A percentile compares a stretch with the other conserved stretches of the same genome.
Evolutionary conservation across 441 rosid species (phyloP).

Genomic region (Eruca vesicaria): DNA sequence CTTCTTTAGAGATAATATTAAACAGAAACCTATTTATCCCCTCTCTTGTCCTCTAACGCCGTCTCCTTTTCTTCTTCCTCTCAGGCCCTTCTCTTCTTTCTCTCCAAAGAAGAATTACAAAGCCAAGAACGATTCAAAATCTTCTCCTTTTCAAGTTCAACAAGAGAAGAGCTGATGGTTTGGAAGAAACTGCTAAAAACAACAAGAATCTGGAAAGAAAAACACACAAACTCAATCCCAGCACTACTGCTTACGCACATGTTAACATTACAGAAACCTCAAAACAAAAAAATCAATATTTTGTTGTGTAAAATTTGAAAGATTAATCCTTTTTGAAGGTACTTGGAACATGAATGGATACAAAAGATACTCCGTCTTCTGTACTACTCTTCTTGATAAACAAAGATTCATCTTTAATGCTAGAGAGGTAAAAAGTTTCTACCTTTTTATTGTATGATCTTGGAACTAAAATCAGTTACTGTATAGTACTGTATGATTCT

Average conservation of each 20-base stretch:
- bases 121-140: background rate
- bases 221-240: constrained; percentile 67
- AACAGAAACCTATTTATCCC: constrained; percentile 6
- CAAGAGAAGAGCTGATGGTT: constrained; percentile 73
- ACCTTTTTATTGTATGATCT: too few species aligned
- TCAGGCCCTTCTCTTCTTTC: constrained; percentile 49
- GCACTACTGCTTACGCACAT: constrained; percentile 80
- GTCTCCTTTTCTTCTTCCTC: constrained; percentile 16
- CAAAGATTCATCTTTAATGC: constrained; percentile 92
- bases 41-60: constrained; percentile 19
- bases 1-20: background rate
- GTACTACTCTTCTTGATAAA: constrained; percentile 86
- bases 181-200: constrained; percentile 44
- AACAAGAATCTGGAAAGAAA: constrained; percentile 58
- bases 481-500: background rate
- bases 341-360: constrained; percentile 94
- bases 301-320: background rate
- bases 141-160: constrained; percentile 54
- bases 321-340: constrained; percentile 21
- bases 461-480: too few species aligned
- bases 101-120: constrained; percentile 50
- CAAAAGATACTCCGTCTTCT: constrained; percentile 88
- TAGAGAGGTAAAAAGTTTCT: constrained; percentile 61
- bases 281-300: background rate
- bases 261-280: constrained; percentile 24